phyloP scores from a whole-genome alignment of 1,284 basidiomycete genomes.

The Thecaphora thlaspeos region DNA sequence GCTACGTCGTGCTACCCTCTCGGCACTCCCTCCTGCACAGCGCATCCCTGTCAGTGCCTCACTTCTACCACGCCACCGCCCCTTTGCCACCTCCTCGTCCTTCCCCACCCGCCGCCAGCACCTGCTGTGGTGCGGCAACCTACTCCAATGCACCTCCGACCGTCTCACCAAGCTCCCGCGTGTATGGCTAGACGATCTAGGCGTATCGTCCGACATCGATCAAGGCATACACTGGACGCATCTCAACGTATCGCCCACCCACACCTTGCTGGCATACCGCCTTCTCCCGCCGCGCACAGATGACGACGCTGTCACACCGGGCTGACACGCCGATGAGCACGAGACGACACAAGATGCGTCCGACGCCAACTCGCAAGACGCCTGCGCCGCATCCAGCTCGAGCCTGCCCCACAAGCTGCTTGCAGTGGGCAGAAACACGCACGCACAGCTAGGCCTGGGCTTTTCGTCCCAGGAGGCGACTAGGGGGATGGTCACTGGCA shows the following conservation, averaged over 20 bases:
- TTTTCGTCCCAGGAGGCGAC: slow-evolving; percentile 29
- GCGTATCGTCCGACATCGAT: slow-evolving; percentile 11
- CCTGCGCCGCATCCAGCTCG: too few species aligned
- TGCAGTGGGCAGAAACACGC: slow-evolving; percentile 20
- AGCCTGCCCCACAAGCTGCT: slow-evolving; percentile 14
- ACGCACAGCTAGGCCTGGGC: slow-evolving; percentile 27
- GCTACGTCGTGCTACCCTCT: too few species aligned
- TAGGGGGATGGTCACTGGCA: slow-evolving; percentile 19
- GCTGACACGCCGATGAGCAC: too few species aligned
- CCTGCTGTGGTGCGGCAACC: slow-evolving; percentile 14
- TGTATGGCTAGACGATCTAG: slow-evolving; percentile 15
- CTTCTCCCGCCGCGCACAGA: slow-evolving; percentile 3
- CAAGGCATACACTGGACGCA: slow-evolving; percentile 5
- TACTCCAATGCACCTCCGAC: slow-evolving; percentile 11
- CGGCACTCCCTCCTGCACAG: too few species aligned
- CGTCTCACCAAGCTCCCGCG: slow-evolving; percentile 12
- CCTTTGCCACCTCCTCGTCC: too few species aligned
- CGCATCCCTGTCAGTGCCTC: too few species aligned
- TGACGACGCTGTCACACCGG: too few species aligned
- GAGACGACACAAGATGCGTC: too few species aligned
- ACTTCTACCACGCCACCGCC: too few species aligned
- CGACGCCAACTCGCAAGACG: too few species aligned
- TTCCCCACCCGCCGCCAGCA: slow-evolving; percentile 5
- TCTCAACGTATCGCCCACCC: background rate
- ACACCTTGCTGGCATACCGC: slow-evolving; percentile 11